A percentile compares a stretch with the other conserved stretches of the same genome.
These are phyloP conservation scores for Oehlia diaphana DNA, from an alignment of 192 early-diverging fungal species.

Conservation along the genomic window DNA sequence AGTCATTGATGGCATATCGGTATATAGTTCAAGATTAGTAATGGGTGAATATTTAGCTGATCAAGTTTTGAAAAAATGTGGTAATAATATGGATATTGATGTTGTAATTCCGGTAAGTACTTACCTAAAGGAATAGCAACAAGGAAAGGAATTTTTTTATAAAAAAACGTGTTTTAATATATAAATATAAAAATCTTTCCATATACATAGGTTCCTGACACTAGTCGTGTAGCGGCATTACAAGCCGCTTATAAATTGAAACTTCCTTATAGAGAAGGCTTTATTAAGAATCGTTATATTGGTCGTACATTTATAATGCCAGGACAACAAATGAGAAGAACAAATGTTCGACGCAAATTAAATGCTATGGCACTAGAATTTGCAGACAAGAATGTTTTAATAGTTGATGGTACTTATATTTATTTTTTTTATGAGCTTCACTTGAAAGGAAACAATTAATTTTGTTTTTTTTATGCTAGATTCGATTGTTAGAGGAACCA, in stretches of 20 bases:
- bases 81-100: slow-evolving; percentile 85
- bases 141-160: neutral
- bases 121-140: neutral
- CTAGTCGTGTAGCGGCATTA: slow-evolving; percentile 90
- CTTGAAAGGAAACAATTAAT: slow-evolving; percentile 16
- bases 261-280: slow-evolving; percentile 95
- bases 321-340: slow-evolving; percentile 85
- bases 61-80: slow-evolving; percentile 74
- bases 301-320: slow-evolving; percentile 99
- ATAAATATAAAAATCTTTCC: neutral
- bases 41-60: slow-evolving; percentile 97
- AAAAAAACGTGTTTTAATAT: neutral
- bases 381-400: slow-evolving; percentile 90
- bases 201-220: slow-evolving; percentile 80
- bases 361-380: slow-evolving; percentile 99
- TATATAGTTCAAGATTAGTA: slow-evolving; percentile 94
- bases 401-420: slow-evolving; percentile 84
- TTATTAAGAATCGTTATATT: slow-evolving; percentile 99
- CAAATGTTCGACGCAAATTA: slow-evolving; percentile 94
- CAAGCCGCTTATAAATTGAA: slow-evolving; percentile 89
- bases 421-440: neutral
- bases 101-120: slow-evolving; percentile 92
- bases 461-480: slow-evolving; percentile 46
- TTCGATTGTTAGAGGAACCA: slow-evolving; percentile 99
- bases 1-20: slow-evolving; percentile 97